Base-by-base conservation (phyloP, 805 yeast species). In the Maudiozyma pseudohumilis region DNA sequence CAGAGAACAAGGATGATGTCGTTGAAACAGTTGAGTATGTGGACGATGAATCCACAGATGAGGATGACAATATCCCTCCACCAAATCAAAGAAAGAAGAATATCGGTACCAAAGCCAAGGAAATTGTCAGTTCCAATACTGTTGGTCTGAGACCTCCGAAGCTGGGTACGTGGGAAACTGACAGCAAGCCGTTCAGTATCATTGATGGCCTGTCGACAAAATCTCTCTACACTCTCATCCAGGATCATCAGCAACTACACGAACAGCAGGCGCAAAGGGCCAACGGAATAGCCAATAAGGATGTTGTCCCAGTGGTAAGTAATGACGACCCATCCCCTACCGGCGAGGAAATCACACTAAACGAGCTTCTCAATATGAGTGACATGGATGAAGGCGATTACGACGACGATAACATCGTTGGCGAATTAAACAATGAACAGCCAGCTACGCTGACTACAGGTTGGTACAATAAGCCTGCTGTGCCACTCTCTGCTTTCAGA, bases 161-260 rank as follows among this genome's bases (percentile, higher is more conserved):
- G 20, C 66, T 89, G 40, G 97, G 96, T 0, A 80, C 95, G 2
- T 89, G 96, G 94, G 77, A 81, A 25, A 80, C 94, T 5, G 74
- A 80, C 36, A 74, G 74, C 36, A 79, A 85, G 50, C 96, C 95
- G 1, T 86, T 83, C 59, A 94, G 96, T 17, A 86, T 89, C 41
- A 89, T 89, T 52, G 97, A 89, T 57, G 98, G 98, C 5, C 70
- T 85, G 22, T 79, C 95, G 0, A 92, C 97, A 0, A 70, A 96
- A 39, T 80, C 94, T 2, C 64, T 89, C 44, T 64, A 75, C 45
- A 80, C 82, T 4, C 65, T 69, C 29, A 48, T 56, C 23, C 60
- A 53, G 34, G 60, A 52, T 31, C 56, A 53, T 39, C 59, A 48
- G 40, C 56, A 51, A 29, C 39, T 55, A 13, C 42, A 45, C 29